Conservation (phyloP, 768 basidiomycete species). For the Trametes punicea region DNA sequence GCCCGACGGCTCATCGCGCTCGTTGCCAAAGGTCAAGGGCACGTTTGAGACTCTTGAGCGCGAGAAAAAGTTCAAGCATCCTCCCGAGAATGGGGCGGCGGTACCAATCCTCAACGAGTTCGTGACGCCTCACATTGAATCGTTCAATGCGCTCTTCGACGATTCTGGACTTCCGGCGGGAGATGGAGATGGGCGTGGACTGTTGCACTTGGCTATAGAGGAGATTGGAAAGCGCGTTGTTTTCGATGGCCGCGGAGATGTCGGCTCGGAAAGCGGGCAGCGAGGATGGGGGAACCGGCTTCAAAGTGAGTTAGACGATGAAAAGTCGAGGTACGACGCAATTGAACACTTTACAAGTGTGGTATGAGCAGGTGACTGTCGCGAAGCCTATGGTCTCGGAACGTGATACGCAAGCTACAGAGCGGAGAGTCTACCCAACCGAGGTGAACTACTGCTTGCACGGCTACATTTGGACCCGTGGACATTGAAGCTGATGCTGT, state of each 20-base stretch:
- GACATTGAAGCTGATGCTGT: not conserved
- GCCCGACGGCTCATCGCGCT: conserved; percentile 44
- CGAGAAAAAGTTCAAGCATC: conserved; percentile 75
- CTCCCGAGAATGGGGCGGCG: conserved; percentile 62
- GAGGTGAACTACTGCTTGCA: conserved; percentile 57
- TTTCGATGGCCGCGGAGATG: conserved; percentile 70
- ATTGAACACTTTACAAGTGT: conserved; percentile 52
- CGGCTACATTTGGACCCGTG: not conserved
- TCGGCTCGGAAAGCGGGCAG: conserved; percentile 50
- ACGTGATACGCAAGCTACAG: conserved; percentile 68
- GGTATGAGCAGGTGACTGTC: conserved; percentile 84
- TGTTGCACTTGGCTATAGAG: conserved; percentile 72
- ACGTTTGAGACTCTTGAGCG: conserved; percentile 83
- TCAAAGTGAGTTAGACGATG: conserved; percentile 54
- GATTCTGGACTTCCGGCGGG: conserved; percentile 77
- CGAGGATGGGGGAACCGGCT: conserved; percentile 79
- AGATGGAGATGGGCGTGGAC: conserved; percentile 73
- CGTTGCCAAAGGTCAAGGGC: conserved; percentile 35
- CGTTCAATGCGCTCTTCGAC: conserved; percentile 95
- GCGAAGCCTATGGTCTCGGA: conserved; percentile 85
- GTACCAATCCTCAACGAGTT: conserved; percentile 88
- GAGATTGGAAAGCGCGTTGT: conserved; percentile 92
- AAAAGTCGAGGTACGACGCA: not conserved
- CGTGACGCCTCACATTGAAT: conserved; percentile 90
- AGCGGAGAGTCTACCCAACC: conserved; percentile 80